Evolutionary conservation across 2,329 filamentous ascomycete species (phyloP).

Genomic region (Dactylellina cionopaga): DNA sequence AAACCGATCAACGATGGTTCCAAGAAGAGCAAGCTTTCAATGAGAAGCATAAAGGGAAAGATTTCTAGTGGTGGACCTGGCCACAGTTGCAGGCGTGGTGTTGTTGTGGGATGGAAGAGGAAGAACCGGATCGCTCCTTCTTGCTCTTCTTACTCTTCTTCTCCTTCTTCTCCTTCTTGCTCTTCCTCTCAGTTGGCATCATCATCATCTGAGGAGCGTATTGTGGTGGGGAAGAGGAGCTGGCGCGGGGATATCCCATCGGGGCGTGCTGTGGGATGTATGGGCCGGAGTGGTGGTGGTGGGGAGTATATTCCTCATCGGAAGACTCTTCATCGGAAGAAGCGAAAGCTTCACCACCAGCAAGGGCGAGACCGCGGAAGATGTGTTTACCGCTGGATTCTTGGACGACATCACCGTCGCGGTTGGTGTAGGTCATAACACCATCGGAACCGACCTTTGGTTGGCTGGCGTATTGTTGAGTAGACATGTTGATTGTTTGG

Average conservation of each 20-base stretch:
- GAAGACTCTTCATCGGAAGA: slow-evolving; percentile 19
- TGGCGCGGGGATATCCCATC: slow-evolving; percentile 4
- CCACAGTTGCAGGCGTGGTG: slow-evolving; percentile 35
- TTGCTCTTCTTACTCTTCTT: slow-evolving; percentile 49
- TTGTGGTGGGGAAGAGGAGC: slow-evolving; percentile 23
- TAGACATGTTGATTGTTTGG: slow-evolving; percentile 41
- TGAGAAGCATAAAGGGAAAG: too few species aligned
- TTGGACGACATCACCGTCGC: slow-evolving; percentile 42
- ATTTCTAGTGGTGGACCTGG: slow-evolving; percentile 35
- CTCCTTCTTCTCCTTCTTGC: slow-evolving; percentile 33
- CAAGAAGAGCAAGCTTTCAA: background rate
- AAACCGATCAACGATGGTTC: slow-evolving; percentile 18
- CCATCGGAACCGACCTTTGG: slow-evolving; percentile 25
- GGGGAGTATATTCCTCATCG: slow-evolving; percentile 12
- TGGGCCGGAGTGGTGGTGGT: background rate
- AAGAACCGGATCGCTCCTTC: slow-evolving; percentile 47
- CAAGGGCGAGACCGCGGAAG: slow-evolving; percentile 42
- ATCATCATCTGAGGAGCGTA: slow-evolving; percentile 9
- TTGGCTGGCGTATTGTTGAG: slow-evolving; percentile 24
- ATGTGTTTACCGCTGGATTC: slow-evolving; percentile 23
- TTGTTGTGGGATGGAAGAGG: slow-evolving; percentile 16
- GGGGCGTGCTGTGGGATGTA: slow-evolving; percentile 11
- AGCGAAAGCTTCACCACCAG: slow-evolving; percentile 44
- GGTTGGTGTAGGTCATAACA: slow-evolving; percentile 32
- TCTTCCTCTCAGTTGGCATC: background rate